A percentile compares a stretch with the other conserved stretches of the same genome.
phyloP scores from a whole-genome alignment of 2,329 filamentous ascomycete genomes.

The Xylariaceae sp. region DNA sequence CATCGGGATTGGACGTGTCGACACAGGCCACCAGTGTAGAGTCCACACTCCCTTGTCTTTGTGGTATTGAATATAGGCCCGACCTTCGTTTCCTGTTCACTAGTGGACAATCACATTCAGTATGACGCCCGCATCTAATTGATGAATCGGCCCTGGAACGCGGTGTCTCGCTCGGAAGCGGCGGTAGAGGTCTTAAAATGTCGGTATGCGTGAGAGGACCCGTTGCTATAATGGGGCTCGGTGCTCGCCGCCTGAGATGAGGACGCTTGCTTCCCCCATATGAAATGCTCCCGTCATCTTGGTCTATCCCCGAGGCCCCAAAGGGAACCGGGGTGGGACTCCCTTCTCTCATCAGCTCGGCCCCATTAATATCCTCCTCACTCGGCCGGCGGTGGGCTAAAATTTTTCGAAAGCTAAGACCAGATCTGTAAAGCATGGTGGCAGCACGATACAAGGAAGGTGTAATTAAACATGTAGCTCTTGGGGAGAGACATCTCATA shows the following conservation, averaged over 20 bases:
- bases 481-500: conserved; percentile 27
- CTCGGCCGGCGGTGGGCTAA: conserved; percentile 33
- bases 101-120: conserved; percentile 25
- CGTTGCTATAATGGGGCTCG: conserved; percentile 36
- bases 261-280: conserved; percentile 27
- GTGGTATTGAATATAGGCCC: conserved; percentile 33
- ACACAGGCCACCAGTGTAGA: conserved; percentile 24
- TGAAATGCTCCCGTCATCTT: conserved; percentile 21
- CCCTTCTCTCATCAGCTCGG: conserved; percentile 20
- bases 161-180: conserved; percentile 35
- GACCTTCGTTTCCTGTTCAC: conserved; percentile 30
- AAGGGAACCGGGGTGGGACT: background rate
- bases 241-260: conserved; percentile 29
- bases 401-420: conserved; percentile 41
- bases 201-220: conserved; percentile 37
- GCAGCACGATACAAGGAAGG: conserved; percentile 25
- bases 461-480: conserved; percentile 25
- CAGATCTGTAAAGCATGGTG: conserved; percentile 38
- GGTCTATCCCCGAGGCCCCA: conserved; percentile 7
- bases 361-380: conserved; percentile 24
- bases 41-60: conserved; percentile 25
- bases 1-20: conserved; percentile 25
- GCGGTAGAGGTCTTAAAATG: conserved; percentile 35
- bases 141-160: conserved; percentile 43
- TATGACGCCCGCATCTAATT: conserved; percentile 38